Base-by-base conservation (phyloP, 2,329 filamentous ascomycete species). In the Penicillium hesseltinei region DNA sequence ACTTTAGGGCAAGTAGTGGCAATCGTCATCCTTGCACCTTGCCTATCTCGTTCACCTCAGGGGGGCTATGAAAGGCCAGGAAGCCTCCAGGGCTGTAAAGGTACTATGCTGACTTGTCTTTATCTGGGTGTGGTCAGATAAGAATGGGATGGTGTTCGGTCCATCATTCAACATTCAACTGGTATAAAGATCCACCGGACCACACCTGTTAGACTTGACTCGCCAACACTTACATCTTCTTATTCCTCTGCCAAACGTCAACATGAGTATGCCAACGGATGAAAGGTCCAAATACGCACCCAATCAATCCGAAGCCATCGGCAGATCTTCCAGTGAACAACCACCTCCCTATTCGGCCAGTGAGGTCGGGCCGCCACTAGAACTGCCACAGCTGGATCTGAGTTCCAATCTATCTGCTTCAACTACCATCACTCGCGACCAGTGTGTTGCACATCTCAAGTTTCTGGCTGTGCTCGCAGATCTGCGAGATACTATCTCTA, bases 361-460 rank as follows among this genome's bases (percentile, higher is more conserved):
- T 11, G 57, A 64, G 47, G 46, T n/a, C 11, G 54, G 58, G 36
- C 13, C 55, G 3, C n/a, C 21, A 15, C 33, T 61, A 5, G 52
- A 51, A 42, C 58, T 73, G n/a, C 70, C 70, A 11, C 61, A 54
- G 23, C 55, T 74, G 19, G 54, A 68, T 43, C 65, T 75, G 17
- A 27, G 27, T 8, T 25, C 45, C 10, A 21, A 19, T 8, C 21
- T 23, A 35, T 4, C 38, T 35, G 27, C 29, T 31, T 17, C 23
- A n/a, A 66, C 64, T 1, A 65, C 66, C 0, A 62, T 75, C 52
- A 70, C 77, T 1, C 71, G 71, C 5, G 80, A 87, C 58, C 80
- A 85, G 42, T 90, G 88, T 62, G 81, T 90, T 23, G 87, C 84
- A 0, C 90, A 94, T 70, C 80, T 93, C 29, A 91, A 90, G 70